A percentile compares a stretch with the other conserved stretches of the same genome.
Conservation (phyloP, 2,329 filamentous ascomycete species). For the Beauveria sp. region DNA sequence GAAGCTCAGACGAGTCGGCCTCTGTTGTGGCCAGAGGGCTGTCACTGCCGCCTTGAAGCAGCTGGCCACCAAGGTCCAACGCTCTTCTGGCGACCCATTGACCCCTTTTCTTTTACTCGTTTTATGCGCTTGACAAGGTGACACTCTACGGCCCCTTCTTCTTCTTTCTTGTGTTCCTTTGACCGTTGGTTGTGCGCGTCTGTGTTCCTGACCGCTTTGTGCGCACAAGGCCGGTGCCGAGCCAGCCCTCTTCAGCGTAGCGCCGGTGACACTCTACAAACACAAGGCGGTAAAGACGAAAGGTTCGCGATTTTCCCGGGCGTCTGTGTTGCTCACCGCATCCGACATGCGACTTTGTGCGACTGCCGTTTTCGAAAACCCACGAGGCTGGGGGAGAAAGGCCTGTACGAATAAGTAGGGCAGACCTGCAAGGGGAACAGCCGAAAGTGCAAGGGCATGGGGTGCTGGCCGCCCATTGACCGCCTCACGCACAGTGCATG, state of each 20-base stretch:
- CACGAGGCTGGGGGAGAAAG: not conserved
- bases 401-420: not conserved
- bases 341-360: not conserved
- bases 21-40: not conserved
- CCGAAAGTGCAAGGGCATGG: not conserved
- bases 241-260: not conserved
- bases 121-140: not conserved
- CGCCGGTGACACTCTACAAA: not conserved
- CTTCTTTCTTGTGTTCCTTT: constrained; percentile 1
- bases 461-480: constrained; percentile 5
- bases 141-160: not conserved
- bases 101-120: constrained; percentile 4
- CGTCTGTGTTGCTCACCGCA: not conserved
- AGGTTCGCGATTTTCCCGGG: not conserved
- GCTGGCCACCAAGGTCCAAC: not conserved
- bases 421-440: not conserved
- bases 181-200: not conserved
- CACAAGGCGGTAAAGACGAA: constrained; percentile 8
- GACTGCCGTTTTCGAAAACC: not conserved
- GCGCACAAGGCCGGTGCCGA: not conserved
- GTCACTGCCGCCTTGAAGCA: not conserved
- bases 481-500: constrained; percentile 9
- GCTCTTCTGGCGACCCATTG: not conserved
- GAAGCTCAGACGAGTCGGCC: not conserved
- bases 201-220: constrained; percentile 2